Percentiles rank a stretch among this genome's conserved stretches.
Conservation (phyloP, 495 filamentous ascomycete genomes). For the Usnea hakonensis region DNA sequence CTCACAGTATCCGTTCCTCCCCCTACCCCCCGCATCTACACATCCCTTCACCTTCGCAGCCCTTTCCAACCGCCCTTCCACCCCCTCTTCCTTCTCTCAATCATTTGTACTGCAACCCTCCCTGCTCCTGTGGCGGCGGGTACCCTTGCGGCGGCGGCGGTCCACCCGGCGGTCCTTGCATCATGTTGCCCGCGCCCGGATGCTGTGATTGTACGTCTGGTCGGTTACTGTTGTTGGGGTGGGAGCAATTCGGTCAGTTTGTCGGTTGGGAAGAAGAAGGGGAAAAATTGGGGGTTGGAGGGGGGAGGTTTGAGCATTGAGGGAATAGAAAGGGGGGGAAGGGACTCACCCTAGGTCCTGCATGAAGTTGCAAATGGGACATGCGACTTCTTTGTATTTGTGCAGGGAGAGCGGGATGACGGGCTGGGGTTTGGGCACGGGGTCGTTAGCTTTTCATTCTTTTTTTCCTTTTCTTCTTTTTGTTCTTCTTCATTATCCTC, state of each 20-base stretch:
- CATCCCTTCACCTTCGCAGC: background rate
- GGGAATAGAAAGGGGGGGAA: background rate
- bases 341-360: slow-evolving; percentile 43
- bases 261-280: no score
- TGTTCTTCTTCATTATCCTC: background rate
- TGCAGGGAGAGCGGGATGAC: slow-evolving; percentile 43
- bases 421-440: no score
- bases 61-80: background rate
- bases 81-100: background rate
- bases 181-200: slow-evolving; percentile 14
- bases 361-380: slow-evolving; percentile 45
- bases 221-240: slow-evolving; percentile 10
- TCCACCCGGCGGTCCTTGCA: slow-evolving; percentile 4
- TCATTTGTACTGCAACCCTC: slow-evolving; percentile 19
- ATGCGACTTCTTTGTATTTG: slow-evolving; percentile 49
- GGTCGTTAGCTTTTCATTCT: background rate
- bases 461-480: background rate
- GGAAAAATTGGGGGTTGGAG: background rate
- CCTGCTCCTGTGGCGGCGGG: slow-evolving; percentile 16
- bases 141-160: no score
- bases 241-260: background rate
- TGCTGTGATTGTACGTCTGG: slow-evolving; percentile 27
- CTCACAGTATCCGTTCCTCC: background rate
- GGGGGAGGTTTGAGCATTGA: background rate
- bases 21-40: no score